Base-by-base conservation (phyloP, 2,329 filamentous ascomycete genomes). In the Fonsecaea monophora region DNA sequence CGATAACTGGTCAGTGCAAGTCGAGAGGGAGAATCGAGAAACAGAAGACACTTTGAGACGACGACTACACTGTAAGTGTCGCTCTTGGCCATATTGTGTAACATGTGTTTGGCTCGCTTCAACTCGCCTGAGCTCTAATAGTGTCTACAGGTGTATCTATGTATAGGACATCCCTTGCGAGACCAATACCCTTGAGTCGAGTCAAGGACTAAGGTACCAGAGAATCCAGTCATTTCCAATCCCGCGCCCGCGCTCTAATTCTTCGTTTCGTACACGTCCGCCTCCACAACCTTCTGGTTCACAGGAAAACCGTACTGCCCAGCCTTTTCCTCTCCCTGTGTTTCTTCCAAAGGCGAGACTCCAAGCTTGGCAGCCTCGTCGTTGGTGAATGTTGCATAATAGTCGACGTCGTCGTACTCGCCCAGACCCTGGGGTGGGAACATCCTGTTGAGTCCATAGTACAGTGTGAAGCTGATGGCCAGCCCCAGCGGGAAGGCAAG, bases 401-500 rank as follows among this genome's bases (percentile, higher is more conserved):
- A 65, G 65, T 73, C 70, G 6, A 69, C 40, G 34, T 68, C 65
- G 45, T 72, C 70, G 50, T 64, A 66, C 40, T 68, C 64, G 30
- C 71, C 71, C 3, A 70, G 55, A 9, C 68, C 66, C 18, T 38
- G 40, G 38, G 68, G 66, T 34, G 70, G 68, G 48, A 65, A 69
- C 5, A 66, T 48, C 37, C 70, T 74, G 64, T 77, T 77, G 45
- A 80, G 64, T 5, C 54, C 67, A 45, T 70, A 75, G 57, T 78
- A 76, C 1, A 77, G 65, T 1, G 74, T 66, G 67, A 81, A 80
- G 68, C 77, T 78, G 55, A 80, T 78, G 3, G 73, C 73, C 56
- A 81, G 75, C 0, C 80, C 80, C 2, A 81, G 69, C 1, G 78
- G 75, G 64, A 78, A 81, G 0, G 79, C 78, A 15, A 81, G 72